Base-by-base conservation (phyloP, 805 yeast genomes). In the Candida dendrica region DNA sequence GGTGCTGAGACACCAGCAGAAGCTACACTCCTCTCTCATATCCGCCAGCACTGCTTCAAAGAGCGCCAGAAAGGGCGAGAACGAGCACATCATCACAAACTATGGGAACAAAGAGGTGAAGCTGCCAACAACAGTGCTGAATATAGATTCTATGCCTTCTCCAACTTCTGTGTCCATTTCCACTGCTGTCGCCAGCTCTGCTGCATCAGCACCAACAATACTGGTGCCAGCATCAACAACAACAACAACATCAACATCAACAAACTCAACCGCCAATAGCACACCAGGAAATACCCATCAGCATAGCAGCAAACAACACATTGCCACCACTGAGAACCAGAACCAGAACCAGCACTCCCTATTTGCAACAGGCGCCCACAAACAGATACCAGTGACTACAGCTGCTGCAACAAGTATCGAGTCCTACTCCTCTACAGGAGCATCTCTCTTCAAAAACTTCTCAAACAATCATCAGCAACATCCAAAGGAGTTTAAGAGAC, bases 1-100 rank as follows among this genome's bases (percentile, higher is more conserved):
- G 57, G 88, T 93, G 24, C 71, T 93, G 42, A 75, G 98, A 46
- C 98, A 93, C 67, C 96, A 88, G 65, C 97, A 89, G 64, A 93
- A 93, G 58, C 74, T 93, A 30, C 98, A 93, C 55, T 64, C 84
- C 1, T 53, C 66, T 7, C 37, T 70, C 60, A 38, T 68, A 60
- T 50, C 81, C n/a, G n/a, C n/a, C 30, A 65, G 65, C 48, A 55
- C 60, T 35, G 70, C 71, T 50, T 75, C 74, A 42, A 72, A 76
- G 26, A 17, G 15, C 33, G 60, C 33, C 47, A 52, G 49, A 38
- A 53, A 56, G 45, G 60, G 59, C 16, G 55, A 55, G 13, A 52
- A 63, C 44, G 57, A 62, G 19, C 60, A 60, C 46, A 65, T 66
- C 43, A 62, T 66, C 30, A 63, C 65, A 27, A 57, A 65, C 36